Percentiles rank a stretch among this genome's conserved stretches.
phyloP scores from a whole-genome alignment of 202 grass and related monocot species.

The Dendrocalamus latiflorus region DNA sequence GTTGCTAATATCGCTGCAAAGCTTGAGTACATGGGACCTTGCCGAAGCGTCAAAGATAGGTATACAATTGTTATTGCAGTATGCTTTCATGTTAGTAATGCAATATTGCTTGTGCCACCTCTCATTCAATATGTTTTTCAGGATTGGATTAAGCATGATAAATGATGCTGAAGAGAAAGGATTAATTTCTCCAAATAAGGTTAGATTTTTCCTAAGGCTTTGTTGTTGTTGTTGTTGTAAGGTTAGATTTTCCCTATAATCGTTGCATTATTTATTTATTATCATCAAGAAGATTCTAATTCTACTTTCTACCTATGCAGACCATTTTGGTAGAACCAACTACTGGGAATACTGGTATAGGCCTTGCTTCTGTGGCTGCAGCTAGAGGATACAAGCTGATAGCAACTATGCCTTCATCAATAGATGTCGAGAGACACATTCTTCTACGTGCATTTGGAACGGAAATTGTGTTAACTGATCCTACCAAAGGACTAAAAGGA shows the following conservation, averaged over 20 bases:
- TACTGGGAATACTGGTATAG: slow-evolving; percentile 81
- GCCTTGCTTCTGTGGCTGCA: slow-evolving; percentile 77
- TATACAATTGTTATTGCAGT: slow-evolving; percentile 16
- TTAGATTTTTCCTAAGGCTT: not conserved
- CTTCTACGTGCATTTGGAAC: slow-evolving; percentile 77
- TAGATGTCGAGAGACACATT: slow-evolving; percentile 71
- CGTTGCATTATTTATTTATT: not conserved
- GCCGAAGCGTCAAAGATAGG: slow-evolving; percentile 92
- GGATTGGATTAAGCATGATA: slow-evolving; percentile 92
- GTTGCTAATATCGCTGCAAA: slow-evolving; percentile 85
- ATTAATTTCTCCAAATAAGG: slow-evolving; percentile 73
- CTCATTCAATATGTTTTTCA: slow-evolving; percentile 32
- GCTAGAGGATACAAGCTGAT: slow-evolving; percentile 90
- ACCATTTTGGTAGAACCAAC: slow-evolving; percentile 90
- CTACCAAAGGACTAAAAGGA: slow-evolving; percentile 67
- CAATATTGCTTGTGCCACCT: slow-evolving; percentile 2
- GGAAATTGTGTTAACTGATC: slow-evolving; percentile 85
- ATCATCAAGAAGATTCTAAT: slow-evolving; percentile 12
- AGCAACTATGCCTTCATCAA: slow-evolving; percentile 79
- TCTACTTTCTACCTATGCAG: slow-evolving; percentile 42
- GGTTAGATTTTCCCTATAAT: slow-evolving; percentile 26
- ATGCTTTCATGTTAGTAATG: not conserved
- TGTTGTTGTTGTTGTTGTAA: not conserved
- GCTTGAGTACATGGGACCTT: slow-evolving; percentile 89
- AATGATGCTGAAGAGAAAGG: slow-evolving; percentile 86